Percentiles rank a stretch among this genome's conserved stretches.
Conservation (phyloP, 2,329 filamentous ascomycete species). For the Chaetomium strumarium region DNA sequence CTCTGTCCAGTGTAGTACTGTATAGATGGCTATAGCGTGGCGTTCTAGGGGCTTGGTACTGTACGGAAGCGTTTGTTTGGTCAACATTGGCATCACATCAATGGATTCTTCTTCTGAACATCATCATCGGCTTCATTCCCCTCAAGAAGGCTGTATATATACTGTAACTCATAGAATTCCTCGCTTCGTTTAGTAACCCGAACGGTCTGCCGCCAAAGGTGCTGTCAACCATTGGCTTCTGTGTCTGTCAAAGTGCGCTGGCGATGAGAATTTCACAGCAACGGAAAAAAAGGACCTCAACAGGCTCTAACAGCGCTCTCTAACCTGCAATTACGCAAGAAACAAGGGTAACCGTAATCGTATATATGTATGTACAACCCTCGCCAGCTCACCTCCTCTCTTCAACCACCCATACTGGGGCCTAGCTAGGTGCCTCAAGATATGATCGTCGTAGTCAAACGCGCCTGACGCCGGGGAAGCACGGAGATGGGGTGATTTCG, state of each 20-base stretch:
- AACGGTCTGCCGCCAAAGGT: background rate
- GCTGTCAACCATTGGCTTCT: no score
- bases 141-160: background rate
- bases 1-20: background rate
- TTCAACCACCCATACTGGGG: background rate
- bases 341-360: background rate
- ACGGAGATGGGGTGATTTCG: background rate
- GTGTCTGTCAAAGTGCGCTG: background rate
- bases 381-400: background rate
- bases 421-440: background rate
- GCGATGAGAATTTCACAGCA: background rate
- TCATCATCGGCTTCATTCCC: background rate
- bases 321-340: background rate
- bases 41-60: background rate
- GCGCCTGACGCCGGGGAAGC: conserved; percentile 3
- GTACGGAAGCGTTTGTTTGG: background rate
- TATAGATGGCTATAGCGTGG: background rate
- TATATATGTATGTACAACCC: conserved; percentile 5
- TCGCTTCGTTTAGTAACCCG: background rate
- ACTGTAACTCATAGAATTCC: background rate
- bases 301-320: background rate
- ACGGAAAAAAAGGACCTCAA: background rate
- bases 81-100: background rate
- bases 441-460: background rate
- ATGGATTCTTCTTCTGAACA: background rate